Percentiles rank a stretch among this genome's conserved stretches.
These are phyloP conservation scores for Pochonia chlamydosporia DNA, from an alignment of 2,329 filamentous ascomycete species.

Conservation along the genomic window DNA sequence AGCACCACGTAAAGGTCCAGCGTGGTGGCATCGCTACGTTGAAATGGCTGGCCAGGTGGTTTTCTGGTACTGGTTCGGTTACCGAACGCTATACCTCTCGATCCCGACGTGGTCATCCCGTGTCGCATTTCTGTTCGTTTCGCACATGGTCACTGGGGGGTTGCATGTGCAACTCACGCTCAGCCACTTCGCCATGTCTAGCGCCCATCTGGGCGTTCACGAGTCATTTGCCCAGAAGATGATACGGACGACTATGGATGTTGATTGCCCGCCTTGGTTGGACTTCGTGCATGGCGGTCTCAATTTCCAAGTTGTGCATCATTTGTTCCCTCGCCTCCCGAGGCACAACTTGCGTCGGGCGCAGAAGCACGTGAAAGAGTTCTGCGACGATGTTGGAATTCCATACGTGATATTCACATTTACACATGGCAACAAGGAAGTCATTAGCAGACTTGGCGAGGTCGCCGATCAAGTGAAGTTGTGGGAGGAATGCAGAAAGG, in stretches of 20 bases:
- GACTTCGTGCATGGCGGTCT: conserved; percentile 86
- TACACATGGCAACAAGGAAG: conserved; percentile 73
- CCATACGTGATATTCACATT: conserved; percentile 85
- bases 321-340: conserved; percentile 77
- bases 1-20: conserved; percentile 62
- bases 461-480: conserved; percentile 75
- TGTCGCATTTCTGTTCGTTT: conserved; percentile 70
- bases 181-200: conserved; percentile 94
- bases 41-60: conserved; percentile 70
- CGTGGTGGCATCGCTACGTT: conserved; percentile 83
- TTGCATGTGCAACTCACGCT: conserved; percentile 87
- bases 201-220: conserved; percentile 71
- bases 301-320: conserved; percentile 86
- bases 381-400: conserved; percentile 75
- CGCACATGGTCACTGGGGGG: conserved; percentile 73
- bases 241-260: conserved; percentile 89
- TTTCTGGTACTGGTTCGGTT: conserved; percentile 86
- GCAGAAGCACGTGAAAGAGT: conserved; percentile 72
- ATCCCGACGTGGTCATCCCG: conserved; percentile 66
- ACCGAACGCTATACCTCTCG: conserved; percentile 65
- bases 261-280: conserved; percentile 81
- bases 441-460: conserved; percentile 70
- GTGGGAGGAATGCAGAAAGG: conserved; percentile 62
- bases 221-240: conserved; percentile 90
- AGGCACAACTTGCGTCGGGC: conserved; percentile 74